Percentiles rank a stretch among this genome's conserved stretches.
Conservation (phyloP, 306 rosid genomes). For the Lupinus albus region DNA sequence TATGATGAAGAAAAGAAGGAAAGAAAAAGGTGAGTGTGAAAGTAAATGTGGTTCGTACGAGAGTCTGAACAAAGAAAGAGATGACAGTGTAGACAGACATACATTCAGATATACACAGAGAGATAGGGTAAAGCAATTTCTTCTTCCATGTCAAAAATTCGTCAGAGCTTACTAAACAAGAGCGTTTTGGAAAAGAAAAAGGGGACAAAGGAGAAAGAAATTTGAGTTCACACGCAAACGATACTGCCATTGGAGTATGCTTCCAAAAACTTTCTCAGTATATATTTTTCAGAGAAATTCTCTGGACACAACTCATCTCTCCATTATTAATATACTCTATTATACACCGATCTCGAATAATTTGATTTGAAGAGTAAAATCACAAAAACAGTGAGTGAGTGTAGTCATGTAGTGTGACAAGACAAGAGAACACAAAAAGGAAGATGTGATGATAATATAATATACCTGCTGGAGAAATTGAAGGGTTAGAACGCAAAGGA, state of each 20-base stretch:
- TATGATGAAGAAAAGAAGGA: not conserved
- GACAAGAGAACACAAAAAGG: constrained; percentile 22
- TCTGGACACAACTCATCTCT: constrained; percentile 27
- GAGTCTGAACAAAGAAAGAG: constrained; percentile 8
- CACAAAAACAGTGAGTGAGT: no score
- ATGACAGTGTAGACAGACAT: constrained; percentile 19
- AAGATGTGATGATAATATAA: not conserved
- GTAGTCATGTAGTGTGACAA: not conserved
- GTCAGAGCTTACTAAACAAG: constrained; percentile 56
- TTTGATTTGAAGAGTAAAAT: no score
- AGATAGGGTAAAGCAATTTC: constrained; percentile 35
- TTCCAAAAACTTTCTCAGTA: constrained; percentile 41
- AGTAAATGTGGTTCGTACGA: not conserved
- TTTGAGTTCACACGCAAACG: constrained; percentile 62
- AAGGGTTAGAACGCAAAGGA: constrained; percentile 59
- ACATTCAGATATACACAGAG: constrained; percentile 9
- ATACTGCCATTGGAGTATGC: constrained; percentile 24
- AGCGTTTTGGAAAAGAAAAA: constrained; percentile 56
- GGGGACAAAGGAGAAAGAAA: constrained; percentile 1
- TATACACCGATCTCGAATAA: no score
- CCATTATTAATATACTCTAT: not conserved
- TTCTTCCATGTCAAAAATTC: constrained; percentile 51
- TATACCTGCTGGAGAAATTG: constrained; percentile 45
- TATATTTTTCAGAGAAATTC: constrained; percentile 48
- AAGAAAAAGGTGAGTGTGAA: no score